Evolutionary conservation across 2,329 filamentous ascomycete species (phyloP).

Genomic region (Gliomastix tumulicola): DNA sequence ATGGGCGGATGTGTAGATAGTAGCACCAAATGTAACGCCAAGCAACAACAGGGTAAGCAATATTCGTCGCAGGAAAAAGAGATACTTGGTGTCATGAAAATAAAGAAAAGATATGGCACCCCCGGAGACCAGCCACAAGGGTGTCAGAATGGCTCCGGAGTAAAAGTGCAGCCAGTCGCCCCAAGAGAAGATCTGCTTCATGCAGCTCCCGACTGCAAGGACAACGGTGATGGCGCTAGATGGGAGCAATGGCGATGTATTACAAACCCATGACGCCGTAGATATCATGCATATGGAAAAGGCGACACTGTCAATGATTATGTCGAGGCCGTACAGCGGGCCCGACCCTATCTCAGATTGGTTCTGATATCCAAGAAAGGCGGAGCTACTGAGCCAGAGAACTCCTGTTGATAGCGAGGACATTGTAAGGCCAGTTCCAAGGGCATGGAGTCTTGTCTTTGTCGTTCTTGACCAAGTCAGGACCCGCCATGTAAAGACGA

Average conservation of each 20-base stretch:
- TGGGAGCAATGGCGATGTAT: conserved; percentile 35
- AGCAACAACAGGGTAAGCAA: conserved; percentile 31
- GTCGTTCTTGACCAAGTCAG: conserved; percentile 43
- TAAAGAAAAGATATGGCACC: conserved; percentile 37
- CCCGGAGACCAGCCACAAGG: conserved; percentile 27
- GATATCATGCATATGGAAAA: conserved; percentile 37
- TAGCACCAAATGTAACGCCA: conserved; percentile 19
- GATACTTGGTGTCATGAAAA: conserved; percentile 30
- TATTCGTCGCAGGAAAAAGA: conserved; percentile 34
- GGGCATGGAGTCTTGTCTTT: conserved; percentile 34
- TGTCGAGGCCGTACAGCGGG: conserved; percentile 39
- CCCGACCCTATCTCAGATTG: too few relatives aligned
- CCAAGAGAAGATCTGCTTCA: conserved; percentile 21
- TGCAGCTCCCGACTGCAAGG: conserved; percentile 26
- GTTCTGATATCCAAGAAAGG: conserved; percentile 15
- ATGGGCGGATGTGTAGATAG: not conserved
- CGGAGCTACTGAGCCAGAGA: conserved; percentile 23
- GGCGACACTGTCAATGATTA: conserved; percentile 38
- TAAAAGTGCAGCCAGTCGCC: conserved; percentile 38
- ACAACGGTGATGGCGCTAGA: conserved; percentile 34
- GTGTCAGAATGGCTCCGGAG: conserved; percentile 22
- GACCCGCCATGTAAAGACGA: conserved; percentile 43
- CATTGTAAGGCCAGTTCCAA: conserved; percentile 33
- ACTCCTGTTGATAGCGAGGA: conserved; percentile 10
- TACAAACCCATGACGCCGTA: conserved; percentile 36